Base-by-base conservation (phyloP, 148 eudicot species). In the Talinum fruticosum region DNA sequence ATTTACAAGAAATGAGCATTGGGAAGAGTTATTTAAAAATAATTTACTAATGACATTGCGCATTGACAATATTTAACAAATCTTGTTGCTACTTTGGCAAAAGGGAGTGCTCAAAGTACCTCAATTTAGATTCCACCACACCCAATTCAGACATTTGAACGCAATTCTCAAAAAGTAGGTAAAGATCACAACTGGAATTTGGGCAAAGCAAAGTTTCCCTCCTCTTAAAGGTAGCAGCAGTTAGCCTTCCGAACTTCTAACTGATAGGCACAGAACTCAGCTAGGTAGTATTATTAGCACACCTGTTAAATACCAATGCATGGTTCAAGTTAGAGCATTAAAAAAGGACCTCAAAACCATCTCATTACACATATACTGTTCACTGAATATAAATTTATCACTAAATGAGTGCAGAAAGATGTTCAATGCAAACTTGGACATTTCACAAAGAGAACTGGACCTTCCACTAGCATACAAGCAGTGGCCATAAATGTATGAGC, bases 81-180 rank as follows among this genome's bases (percentile, higher is more conserved):
- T 37, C 0, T 23, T 51, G 26, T 33, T 5, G 75, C 24, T 34
- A 30, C 35, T 32, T 66, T 34, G 35, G 23, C 10, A 10, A 30
- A 34, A 67, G 10, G 19, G 32, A 38, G 33, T 67, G 37, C 59
- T 23, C 61, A 72, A 66, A 64, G 76, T 76, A 82, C 84, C 84
- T 78, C 15, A 76, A 41, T 68, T 78, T 78, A 66, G 75, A 57
- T 67, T 82, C 84, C 74, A 77, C 84, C 78, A 78, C 84, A 78
- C 78, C 84, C 74, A 82, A 51, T 73, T 77, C 84, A 12, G 84
- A 78, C 84, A 82, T 82, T 73, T 77, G 74, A 45, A 77, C 66
- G 62, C 59, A 28, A 23, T 76, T 36, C 36, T 68, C 64, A 44
- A 47, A 67, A 21, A 5, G 45, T 28, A 44, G 65, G 68, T 32